Conservation (phyloP, 345 rosid species). For the Dovyalis caffra region DNA sequence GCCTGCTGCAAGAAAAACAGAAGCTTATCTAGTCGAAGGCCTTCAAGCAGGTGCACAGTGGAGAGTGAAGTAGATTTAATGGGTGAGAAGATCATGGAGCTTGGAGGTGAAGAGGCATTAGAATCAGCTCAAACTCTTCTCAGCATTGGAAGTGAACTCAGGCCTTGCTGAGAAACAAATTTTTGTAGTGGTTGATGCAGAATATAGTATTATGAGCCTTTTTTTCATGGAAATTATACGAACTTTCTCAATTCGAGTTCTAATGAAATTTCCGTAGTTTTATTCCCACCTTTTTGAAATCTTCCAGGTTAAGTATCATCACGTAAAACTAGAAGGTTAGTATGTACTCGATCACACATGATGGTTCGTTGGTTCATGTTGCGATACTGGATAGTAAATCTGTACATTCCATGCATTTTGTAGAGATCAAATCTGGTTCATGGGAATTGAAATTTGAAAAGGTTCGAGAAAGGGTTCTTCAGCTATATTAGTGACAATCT, state of each 20-base stretch:
- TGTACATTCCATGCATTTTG: too few relatives aligned
- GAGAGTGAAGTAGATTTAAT: constrained; percentile 12
- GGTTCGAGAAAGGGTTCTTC: too few relatives aligned
- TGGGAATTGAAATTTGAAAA: too few relatives aligned
- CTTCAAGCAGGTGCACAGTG: neutral
- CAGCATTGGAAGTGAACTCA: constrained; percentile 17
- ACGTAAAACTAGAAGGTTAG: too few relatives aligned
- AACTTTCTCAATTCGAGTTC: neutral
- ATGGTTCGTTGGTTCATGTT: too few relatives aligned
- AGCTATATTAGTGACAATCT: too few relatives aligned
- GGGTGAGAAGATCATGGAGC: constrained; percentile 24
- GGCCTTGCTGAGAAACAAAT: neutral
- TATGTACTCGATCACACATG: too few relatives aligned
- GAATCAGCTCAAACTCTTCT: constrained; percentile 31
- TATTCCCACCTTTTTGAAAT: neutral
- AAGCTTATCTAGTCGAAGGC: neutral
- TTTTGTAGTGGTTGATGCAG: neutral
- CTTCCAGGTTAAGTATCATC: too few relatives aligned
- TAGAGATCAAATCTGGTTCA: too few relatives aligned
- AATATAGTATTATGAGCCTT: neutral
- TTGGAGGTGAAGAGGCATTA: constrained; percentile 28
- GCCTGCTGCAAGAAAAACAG: constrained; percentile 1
- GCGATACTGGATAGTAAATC: too few relatives aligned
- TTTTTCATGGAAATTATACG: constrained; percentile 1
- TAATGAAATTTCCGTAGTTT: constrained; percentile 7